Evolutionary conservation across 2,329 filamentous ascomycete genomes (phyloP), one percentile per base, ranked within the genome.

Genomic region (Pseudogymnoascus sp.): DNA sequence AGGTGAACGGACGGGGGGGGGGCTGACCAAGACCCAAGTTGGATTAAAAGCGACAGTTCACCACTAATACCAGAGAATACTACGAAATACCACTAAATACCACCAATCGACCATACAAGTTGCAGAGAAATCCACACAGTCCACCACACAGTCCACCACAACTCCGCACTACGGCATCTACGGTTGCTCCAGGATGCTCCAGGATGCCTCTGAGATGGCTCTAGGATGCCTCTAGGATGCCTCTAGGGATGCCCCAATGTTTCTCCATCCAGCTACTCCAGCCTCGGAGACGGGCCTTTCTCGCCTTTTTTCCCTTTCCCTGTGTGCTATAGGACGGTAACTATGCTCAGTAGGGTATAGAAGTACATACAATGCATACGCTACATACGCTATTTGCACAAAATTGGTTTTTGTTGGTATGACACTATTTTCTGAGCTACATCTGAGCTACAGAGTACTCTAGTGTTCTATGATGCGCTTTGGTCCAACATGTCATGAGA

Each of bases 1-100:
- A 72, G 69, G 64, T 70, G 8, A 70, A 71, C 14, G 59, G 46
- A 67, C 23, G 67, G 67, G 63, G 62, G 25, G 59, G 25, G 59
- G 14, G 31, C 36, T 60, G 59, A 60, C 34, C 59, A 60, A 60
- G 34, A 40, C 34, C 34, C 59, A 60, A 60, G 34, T 60, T 56
- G 46, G 46, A 56, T 56, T 56, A 34, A 34, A 34, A 56, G 25
- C 46, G 46, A 56, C n/a, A 56, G n/a, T 31, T 31, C 46, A 28
- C 31, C 46, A 53, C 42, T 25, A 28, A 31, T 23, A 23, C 21
- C 21, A 23, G 21, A 23, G 21, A 31, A 31, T 31, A 31, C 28
- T 9, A 31, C 9, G 9, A 2, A 31, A 31, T 11, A 31, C 28
- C 28, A 11, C 28, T 31, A 31, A 31, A 31, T 31, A 31, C 14